Evolutionary conservation across 2,329 filamentous ascomycete genomes (phyloP), one percentile per base, ranked within the genome.

Genomic region (Setomelanomma holmii): DNA sequence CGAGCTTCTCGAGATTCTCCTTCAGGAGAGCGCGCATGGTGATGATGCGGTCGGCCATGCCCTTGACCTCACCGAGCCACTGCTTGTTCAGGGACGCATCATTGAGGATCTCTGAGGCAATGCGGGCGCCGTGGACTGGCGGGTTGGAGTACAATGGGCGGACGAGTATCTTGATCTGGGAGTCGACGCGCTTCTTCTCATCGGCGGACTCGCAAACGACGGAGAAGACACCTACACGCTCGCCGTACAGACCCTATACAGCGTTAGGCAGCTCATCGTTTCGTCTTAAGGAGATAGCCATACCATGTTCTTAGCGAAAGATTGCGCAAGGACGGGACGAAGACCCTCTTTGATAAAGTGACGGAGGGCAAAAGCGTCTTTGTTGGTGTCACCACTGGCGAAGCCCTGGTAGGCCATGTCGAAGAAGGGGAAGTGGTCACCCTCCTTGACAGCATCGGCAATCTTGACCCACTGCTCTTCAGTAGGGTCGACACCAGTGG

Each of bases 401-500:
- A 99, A 98, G 68, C 93, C 93, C 81, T 99, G 93, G 84, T 99
- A 99, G 61, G 93, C 93, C 93, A 97, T 97, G 79, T 98, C 93
- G 81, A 98, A 99, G 86, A 99, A 97, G 69, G 91, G 88, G 76
- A 89, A 96, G 84, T 98, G 93, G 44, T 84, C 87, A 76, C 89
- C 87, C 75, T 86, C 84, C 85, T 96, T 96, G 78, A 96, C 87
- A 56, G 89, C 89, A 56, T 89, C 80, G 78, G 90, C 91, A 76
- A 99, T 95, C 81, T 93, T 83, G 79, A 86, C 86, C 93, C 93
- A 98, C 82, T 98, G 93, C 76, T 91, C 89, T 69, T 86, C 80
- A 36, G 90, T 96, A 30, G 93, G 95, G 80, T 98, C 93, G 69
- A 98, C 89, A 75, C 93, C 93, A 60, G 95, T 98, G 53, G 93